Conservation (phyloP, 139 green algal species). For the Auxenochlorella pyrenoidosa region DNA sequence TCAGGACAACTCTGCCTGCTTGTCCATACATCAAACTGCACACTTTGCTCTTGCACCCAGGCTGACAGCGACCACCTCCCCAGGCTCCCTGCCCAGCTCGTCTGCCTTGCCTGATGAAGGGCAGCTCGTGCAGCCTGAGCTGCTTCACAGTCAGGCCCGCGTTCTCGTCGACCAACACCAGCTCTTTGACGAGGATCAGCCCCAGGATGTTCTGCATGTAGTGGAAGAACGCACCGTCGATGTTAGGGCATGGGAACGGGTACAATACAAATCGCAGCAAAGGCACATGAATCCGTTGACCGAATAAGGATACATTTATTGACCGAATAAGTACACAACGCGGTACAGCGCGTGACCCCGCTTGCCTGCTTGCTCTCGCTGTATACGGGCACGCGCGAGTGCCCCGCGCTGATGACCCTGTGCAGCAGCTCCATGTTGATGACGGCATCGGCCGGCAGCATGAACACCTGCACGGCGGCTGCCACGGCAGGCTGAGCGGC, state of each 20-base stretch:
- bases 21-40: not conserved
- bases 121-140: not conserved
- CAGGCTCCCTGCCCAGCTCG: not conserved
- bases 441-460: constrained; percentile 66
- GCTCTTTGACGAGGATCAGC: not conserved
- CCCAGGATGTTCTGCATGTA: not conserved
- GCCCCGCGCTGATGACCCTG: constrained; percentile 34
- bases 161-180: constrained; percentile 1
- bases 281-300: too few relatives aligned
- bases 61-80: too few relatives aligned
- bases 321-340: too few relatives aligned
- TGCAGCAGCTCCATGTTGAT: constrained; percentile 67
- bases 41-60: not conserved
- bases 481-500: too few relatives aligned
- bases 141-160: not conserved
- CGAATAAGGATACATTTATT: too few relatives aligned
- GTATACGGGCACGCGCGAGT: not conserved
- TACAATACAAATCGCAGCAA: not conserved
- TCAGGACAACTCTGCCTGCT: too few relatives aligned
- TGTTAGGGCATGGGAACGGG: too few relatives aligned
- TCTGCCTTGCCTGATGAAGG: not conserved
- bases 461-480: constrained; percentile 78
- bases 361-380: not conserved
- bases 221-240: too few relatives aligned
- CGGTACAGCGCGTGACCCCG: not conserved